phyloP scores from a whole-genome alignment of 2,329 filamentous ascomycete genomes.

The Aureobasidium sp. region DNA sequence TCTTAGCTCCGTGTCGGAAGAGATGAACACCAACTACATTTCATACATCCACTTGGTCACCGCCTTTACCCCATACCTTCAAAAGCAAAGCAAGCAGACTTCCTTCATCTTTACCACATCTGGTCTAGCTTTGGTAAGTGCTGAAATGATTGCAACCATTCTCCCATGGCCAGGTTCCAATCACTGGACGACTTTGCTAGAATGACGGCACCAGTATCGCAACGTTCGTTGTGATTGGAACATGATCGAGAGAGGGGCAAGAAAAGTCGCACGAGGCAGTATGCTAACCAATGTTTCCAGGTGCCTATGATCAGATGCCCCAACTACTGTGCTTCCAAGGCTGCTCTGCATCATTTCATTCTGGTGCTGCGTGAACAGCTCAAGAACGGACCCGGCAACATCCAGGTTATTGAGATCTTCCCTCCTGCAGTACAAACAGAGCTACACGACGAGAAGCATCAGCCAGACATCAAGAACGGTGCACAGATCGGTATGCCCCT shows the following conservation, averaged over 20 bases:
- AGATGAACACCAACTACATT: slow-evolving; percentile 47
- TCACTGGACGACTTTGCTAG: not conserved
- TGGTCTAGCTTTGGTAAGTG: slow-evolving; percentile 39
- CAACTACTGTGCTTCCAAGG: slow-evolving; percentile 51
- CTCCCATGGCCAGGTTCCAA: not conserved
- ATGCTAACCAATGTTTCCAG: not conserved
- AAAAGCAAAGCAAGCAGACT: slow-evolving; percentile 37
- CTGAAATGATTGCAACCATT: not conserved
- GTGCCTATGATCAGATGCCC: slow-evolving; percentile 39
- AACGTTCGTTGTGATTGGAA: not conserved
- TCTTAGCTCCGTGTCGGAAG: slow-evolving; percentile 36
- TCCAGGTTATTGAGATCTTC: slow-evolving; percentile 50
- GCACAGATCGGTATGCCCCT: slow-evolving; percentile 48
- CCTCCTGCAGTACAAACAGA: slow-evolving; percentile 53
- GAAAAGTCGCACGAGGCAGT: not conserved
- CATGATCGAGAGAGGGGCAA: not conserved
- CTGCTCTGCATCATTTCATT: slow-evolving; percentile 49
- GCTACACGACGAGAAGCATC: slow-evolving; percentile 48
- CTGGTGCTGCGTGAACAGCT: slow-evolving; percentile 47
- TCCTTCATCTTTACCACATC: slow-evolving; percentile 45
- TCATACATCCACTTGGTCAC: slow-evolving; percentile 44
- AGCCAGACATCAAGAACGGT: slow-evolving; percentile 44
- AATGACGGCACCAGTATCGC: not conserved
- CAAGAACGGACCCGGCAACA: slow-evolving; percentile 36
- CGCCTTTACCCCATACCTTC: slow-evolving; percentile 44